A percentile compares a stretch with the other conserved stretches of the same genome.
phyloP scores from a whole-genome alignment of 345 rosid species.

The Eucalyptus leucophloia region DNA sequence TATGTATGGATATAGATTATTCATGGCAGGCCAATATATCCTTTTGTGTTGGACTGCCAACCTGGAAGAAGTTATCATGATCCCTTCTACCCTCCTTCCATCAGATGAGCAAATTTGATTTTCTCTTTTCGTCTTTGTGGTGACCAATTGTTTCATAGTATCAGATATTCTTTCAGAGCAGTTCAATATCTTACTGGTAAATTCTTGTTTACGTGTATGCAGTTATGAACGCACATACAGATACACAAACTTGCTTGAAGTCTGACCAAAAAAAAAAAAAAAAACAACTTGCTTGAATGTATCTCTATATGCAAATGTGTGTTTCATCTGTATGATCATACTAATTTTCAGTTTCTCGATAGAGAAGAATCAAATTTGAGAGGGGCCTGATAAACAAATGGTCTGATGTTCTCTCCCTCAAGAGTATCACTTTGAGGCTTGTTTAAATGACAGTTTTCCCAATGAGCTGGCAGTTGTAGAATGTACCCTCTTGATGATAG shows the following conservation, averaged over 20 bases:
- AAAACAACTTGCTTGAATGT: background rate
- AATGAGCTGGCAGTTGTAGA: background rate
- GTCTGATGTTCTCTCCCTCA: background rate
- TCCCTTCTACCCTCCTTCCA: background rate
- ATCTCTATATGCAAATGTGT: background rate
- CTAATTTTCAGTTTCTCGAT: background rate
- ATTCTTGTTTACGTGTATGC: background rate
- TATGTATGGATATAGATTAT: background rate
- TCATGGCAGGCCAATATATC: background rate
- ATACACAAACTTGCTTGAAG: background rate
- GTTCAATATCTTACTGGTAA: background rate
- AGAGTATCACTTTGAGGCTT: background rate
- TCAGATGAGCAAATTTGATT: background rate
- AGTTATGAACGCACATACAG: background rate
- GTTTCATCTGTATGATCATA: background rate
- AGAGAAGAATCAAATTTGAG: background rate
- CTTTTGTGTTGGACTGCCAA: background rate
- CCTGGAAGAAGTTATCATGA: background rate
- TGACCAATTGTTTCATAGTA: background rate
- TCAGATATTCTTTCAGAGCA: background rate
- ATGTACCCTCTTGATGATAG: background rate
- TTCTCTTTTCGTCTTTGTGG: background rate
- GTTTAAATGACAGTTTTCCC: background rate
- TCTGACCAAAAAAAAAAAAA: too few relatives aligned
- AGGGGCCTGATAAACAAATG: background rate